A percentile compares a stretch with the other conserved stretches of the same genome.
phyloP scores from a whole-genome alignment of 768 basidiomycete species.

The Boletales sp. region DNA sequence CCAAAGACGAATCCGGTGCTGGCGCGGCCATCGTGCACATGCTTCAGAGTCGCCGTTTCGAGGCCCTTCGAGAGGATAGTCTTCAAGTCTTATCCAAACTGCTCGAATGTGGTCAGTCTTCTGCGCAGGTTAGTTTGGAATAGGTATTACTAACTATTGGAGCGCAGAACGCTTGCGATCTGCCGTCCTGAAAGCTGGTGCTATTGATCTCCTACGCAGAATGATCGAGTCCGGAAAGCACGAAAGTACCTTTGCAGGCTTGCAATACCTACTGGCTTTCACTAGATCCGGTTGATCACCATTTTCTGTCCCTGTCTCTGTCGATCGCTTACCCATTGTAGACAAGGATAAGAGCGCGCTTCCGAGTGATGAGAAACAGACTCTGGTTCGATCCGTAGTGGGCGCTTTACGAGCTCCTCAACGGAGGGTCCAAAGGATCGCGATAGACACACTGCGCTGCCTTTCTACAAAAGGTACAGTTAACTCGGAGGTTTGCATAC shows the following conservation, averaged over 20 bases:
- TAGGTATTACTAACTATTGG: background rate
- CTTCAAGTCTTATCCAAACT: conserved; percentile 16
- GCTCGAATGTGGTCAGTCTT: conserved; percentile 19
- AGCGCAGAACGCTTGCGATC: conserved; percentile 14
- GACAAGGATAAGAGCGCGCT: conserved; percentile 5
- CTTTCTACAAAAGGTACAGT: conserved; percentile 15
- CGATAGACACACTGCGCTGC: conserved; percentile 7
- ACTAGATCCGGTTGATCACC: conserved; percentile 15
- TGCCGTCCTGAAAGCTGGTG: conserved; percentile 11
- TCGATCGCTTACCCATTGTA: background rate
- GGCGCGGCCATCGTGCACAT: conserved; percentile 13
- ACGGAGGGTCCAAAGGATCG: conserved; percentile 15
- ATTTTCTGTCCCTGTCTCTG: background rate
- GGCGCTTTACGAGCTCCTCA: conserved; percentile 13
- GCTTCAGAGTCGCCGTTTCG: conserved; percentile 27
- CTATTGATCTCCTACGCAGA: conserved; percentile 8
- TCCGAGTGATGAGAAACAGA: background rate
- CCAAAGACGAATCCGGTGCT: conserved; percentile 1
- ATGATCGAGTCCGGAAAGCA: conserved; percentile 13
- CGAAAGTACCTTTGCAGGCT: conserved; percentile 12
- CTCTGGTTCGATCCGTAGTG: conserved; percentile 13
- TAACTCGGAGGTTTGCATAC: background rate
- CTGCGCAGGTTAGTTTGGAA: too few relatives aligned
- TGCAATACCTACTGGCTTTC: conserved; percentile 23
- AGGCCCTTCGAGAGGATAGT: conserved; percentile 24